These are phyloP conservation scores for Candida easanensis DNA, from an alignment of 805 yeast species.

Conservation along the genomic window DNA sequence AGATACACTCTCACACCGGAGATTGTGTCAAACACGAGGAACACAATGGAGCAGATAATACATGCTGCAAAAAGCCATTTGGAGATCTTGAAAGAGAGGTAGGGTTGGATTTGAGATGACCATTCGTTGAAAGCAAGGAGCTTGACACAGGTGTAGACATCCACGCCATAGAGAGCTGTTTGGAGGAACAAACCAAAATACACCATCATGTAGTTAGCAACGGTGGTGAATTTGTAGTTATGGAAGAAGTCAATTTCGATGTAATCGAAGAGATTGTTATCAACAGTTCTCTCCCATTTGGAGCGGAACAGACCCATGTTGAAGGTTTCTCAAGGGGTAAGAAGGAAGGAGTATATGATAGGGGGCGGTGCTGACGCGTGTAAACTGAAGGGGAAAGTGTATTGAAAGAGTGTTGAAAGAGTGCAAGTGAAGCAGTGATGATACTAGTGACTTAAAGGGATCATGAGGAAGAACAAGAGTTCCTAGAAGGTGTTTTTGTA, in stretches of 20 bases:
- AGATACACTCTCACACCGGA: constrained; percentile 57
- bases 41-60: constrained; percentile 64
- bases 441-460: no score
- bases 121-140: constrained; percentile 71
- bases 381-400: no score
- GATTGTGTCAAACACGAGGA: constrained; percentile 53
- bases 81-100: constrained; percentile 46
- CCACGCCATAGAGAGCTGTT: constrained; percentile 57
- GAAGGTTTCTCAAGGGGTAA: no score
- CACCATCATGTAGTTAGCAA: constrained; percentile 40
- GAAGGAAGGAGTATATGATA: no score
- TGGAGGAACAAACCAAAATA: constrained; percentile 41
- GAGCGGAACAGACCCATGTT: constrained; percentile 28
- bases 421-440: no score
- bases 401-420: no score
- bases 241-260: constrained; percentile 45
- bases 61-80: constrained; percentile 81
- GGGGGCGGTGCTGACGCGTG: no score
- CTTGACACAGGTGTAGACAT: constrained; percentile 74
- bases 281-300: constrained; percentile 34
- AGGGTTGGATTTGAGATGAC: constrained; percentile 53
- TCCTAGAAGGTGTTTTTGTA: no score
- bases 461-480: no score
- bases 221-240: constrained; percentile 41
- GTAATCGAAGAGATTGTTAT: constrained; percentile 43